These are phyloP conservation scores for Citrullus colocynthis DNA, from an alignment of 306 rosid genomes.

Conservation along the genomic window DNA sequence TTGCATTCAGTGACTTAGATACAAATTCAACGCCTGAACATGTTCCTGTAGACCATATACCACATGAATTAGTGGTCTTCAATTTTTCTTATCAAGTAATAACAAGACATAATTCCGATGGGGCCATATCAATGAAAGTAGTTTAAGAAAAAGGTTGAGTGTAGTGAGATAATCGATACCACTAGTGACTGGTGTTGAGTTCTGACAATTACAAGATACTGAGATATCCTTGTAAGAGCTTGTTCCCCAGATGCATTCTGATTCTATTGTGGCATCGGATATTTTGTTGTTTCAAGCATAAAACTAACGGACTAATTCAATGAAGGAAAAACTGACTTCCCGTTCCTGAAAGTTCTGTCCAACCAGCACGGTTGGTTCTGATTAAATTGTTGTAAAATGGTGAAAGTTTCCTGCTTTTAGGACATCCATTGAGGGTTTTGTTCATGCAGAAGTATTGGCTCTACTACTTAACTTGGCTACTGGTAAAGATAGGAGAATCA, in stretches of 20 bases:
- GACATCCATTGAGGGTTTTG: not conserved
- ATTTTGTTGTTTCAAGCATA: not conserved
- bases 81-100: not conserved
- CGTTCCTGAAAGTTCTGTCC: not conserved
- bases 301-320: not conserved
- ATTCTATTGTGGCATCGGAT: not conserved
- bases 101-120: not conserved
- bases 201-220: not conserved
- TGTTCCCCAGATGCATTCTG: not conserved
- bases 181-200: not conserved
- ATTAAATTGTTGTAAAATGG: not conserved
- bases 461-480: not conserved
- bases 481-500: not conserved
- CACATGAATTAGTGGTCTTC: not conserved
- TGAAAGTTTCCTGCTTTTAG: not conserved
- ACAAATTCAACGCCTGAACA: not conserved
- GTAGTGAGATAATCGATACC: not conserved
- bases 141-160: not conserved
- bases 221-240: not conserved
- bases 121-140: not conserved
- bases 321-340: not conserved
- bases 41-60: not conserved
- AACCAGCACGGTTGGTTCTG: not conserved
- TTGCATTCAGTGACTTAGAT: not conserved
- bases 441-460: not conserved